These are phyloP conservation scores for Pilatotrama ljubarskyi DNA, from an alignment of 768 basidiomycete genomes.

Conservation along the genomic window DNA sequence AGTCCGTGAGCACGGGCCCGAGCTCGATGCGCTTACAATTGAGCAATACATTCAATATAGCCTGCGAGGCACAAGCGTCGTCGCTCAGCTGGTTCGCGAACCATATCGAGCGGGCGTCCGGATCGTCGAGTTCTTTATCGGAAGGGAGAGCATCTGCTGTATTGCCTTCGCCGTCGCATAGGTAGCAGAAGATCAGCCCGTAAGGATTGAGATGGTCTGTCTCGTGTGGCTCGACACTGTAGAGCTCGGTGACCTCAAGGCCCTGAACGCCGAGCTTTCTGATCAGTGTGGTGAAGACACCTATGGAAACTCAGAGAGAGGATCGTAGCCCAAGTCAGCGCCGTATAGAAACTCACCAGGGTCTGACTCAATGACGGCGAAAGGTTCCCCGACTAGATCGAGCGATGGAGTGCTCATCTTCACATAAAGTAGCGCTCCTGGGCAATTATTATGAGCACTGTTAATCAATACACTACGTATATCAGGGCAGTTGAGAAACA, in stretches of 20 bases:
- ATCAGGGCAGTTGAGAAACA: too few relatives aligned
- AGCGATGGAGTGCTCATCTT: not conserved
- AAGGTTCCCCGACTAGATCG: slow-evolving; percentile 63
- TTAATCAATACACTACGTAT: too few relatives aligned
- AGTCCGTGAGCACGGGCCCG: slow-evolving; percentile 44
- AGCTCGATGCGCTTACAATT: slow-evolving; percentile 56
- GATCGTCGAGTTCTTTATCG: slow-evolving; percentile 37
- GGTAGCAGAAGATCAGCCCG: slow-evolving; percentile 64
- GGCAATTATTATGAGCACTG: too few relatives aligned
- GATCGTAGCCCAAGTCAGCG: not conserved
- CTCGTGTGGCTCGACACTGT: slow-evolving; percentile 64
- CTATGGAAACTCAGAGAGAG: slow-evolving; percentile 28
- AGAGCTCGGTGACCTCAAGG: slow-evolving; percentile 58
- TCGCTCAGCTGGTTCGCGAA: slow-evolving; percentile 69
- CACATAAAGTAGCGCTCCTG: not conserved
- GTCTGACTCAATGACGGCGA: slow-evolving; percentile 58
- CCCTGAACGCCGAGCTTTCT: slow-evolving; percentile 53
- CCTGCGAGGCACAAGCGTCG: slow-evolving; percentile 65
- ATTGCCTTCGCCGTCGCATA: slow-evolving; percentile 50
- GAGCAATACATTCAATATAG: slow-evolving; percentile 58
- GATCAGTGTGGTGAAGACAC: slow-evolving; percentile 59
- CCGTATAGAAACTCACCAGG: slow-evolving; percentile 30
- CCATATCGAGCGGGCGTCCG: slow-evolving; percentile 59
- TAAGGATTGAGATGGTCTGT: slow-evolving; percentile 58
- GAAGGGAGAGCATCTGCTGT: not conserved